Percentiles rank a stretch among this genome's conserved stretches.
Evolutionary conservation across 2,329 filamentous ascomycete species (phyloP).

Genomic region (Geosmithia morbida): DNA sequence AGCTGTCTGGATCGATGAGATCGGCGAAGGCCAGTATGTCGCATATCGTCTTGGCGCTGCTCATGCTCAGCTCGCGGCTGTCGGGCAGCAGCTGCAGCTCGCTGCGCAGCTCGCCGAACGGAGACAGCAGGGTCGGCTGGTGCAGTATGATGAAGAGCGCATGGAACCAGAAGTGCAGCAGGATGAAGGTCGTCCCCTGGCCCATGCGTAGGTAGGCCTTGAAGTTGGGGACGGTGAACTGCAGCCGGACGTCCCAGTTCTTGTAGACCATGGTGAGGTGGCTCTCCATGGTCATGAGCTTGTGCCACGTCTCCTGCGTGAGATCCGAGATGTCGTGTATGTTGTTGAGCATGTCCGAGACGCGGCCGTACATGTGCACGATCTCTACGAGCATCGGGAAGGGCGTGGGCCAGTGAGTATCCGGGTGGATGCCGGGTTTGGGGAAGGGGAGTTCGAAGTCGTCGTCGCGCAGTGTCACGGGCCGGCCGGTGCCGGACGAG

Average conservation of each 20-base stretch:
- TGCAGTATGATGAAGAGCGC: conserved; percentile 74
- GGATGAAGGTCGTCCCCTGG: conserved; percentile 74
- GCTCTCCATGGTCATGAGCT: conserved; percentile 63
- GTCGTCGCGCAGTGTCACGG: conserved; percentile 70
- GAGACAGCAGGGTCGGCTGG: conserved; percentile 68
- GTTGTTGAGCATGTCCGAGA: conserved; percentile 74
- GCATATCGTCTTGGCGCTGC: conserved; percentile 80
- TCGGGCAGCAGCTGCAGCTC: conserved; percentile 64
- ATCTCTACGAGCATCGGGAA: conserved; percentile 73
- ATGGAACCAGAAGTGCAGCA: conserved; percentile 83
- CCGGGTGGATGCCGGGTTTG: conserved; percentile 29
- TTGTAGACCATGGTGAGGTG: conserved; percentile 63
- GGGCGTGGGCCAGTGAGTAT: conserved; percentile 58
- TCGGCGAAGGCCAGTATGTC: conserved; percentile 81
- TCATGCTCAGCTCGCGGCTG: conserved; percentile 72
- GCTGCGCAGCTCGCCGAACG: conserved; percentile 43
- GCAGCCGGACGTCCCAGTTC: conserved; percentile 56
- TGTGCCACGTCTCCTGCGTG: conserved; percentile 57
- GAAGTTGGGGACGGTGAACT: conserved; percentile 79
- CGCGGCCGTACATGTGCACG: conserved; percentile 72
- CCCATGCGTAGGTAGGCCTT: conserved; percentile 68
- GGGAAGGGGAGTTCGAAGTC: conserved; percentile 72
- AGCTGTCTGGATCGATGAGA: conserved; percentile 71
- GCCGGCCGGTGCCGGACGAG: conserved; percentile 72
- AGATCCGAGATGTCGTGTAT: conserved; percentile 62